These are phyloP conservation scores for Gaillardinia entomophila DNA, from an alignment of 805 yeast species.

Conservation along the genomic window DNA sequence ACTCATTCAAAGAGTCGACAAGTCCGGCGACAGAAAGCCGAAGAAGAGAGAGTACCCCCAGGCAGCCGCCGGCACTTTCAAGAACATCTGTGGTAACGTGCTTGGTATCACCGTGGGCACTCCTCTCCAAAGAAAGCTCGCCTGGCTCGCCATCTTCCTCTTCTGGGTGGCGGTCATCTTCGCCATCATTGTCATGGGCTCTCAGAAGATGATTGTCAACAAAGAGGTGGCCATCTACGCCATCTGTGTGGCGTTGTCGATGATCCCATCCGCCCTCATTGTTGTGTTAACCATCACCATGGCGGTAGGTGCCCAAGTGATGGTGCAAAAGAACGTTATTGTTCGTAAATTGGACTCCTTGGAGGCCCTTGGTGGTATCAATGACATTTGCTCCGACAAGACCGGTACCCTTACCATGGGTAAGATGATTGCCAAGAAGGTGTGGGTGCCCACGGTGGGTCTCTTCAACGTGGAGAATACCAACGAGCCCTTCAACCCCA, in stretches of 20 bases:
- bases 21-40: conserved; percentile 37
- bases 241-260: conserved; percentile 74
- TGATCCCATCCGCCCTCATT: conserved; percentile 77
- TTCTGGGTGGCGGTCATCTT: conserved; percentile 77
- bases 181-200: conserved; percentile 83
- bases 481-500: conserved; percentile 60
- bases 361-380: conserved; percentile 74
- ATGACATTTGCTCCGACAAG: conserved; percentile 77
- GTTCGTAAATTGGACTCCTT: conserved; percentile 73
- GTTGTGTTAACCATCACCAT: conserved; percentile 81
- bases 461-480: conserved; percentile 49
- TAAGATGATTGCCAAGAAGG: conserved; percentile 66
- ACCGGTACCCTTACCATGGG: conserved; percentile 82
- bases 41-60: conserved; percentile 36
- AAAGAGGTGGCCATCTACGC: conserved; percentile 84
- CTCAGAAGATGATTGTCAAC: conserved; percentile 70
- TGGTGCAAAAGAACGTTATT: conserved; percentile 66
- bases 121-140: conserved; percentile 69
- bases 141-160: conserved; percentile 69
- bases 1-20: conserved; percentile 34
- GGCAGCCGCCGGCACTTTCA: conserved; percentile 44
- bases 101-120: conserved; percentile 78
- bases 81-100: conserved; percentile 57
- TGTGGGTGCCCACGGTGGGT: conserved; percentile 64
- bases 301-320: conserved; percentile 75